Base-by-base conservation (phyloP, 495 filamentous ascomycete species). In the Penicillium paradoxum region DNA sequence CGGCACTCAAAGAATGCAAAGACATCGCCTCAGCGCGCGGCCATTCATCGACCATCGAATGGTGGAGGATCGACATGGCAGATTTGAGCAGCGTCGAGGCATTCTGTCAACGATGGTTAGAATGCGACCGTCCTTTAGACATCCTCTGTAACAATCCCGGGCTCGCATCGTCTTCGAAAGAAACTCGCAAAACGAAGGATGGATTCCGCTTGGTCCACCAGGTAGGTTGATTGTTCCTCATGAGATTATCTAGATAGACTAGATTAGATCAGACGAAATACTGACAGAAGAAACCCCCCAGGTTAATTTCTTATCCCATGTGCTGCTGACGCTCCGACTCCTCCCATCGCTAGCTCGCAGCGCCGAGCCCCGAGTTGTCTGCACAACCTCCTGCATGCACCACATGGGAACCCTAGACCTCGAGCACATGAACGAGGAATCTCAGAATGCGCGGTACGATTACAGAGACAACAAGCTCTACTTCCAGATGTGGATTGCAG, bases 31-130 rank as follows among this genome's bases (percentile, higher is more conserved):
- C 32, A 15, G 33, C 51, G 2, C 14, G 49, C 3, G 62, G 57
- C n/a, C 62, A 67, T 34, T 30, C 44, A 6, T 55, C 73, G 1
- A 67, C 32, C 0, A 72, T 73, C 15, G 71, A 81, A 30, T 74
- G 78, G 37, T 80, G 78, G 73, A 56, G 66, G 7, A 47, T 85
- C 1, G 79, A 84, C 42, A 73, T 83, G 65, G 64, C 60, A 11
- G 62, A 65, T 4, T 71, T 79, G 36, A 48, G 51, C 6, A 79
- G 73, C 1, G 61, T 81, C 11, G 67, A 74, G 22, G 61, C 62
- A 0, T 82, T 83, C 45, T 69, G 53, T 4, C 15, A 53, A 6
- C 62, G 62, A 19, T 67, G 65, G 65, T 4, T 63, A 11, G 6
- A 33, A 8, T 45, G 24, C 1, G 37, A 50, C 19, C 45, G 48